Percentiles rank a stretch among this genome's conserved stretches.
Conservation (phyloP, 768 basidiomycete species). For the Kwoniella bestiolae region DNA sequence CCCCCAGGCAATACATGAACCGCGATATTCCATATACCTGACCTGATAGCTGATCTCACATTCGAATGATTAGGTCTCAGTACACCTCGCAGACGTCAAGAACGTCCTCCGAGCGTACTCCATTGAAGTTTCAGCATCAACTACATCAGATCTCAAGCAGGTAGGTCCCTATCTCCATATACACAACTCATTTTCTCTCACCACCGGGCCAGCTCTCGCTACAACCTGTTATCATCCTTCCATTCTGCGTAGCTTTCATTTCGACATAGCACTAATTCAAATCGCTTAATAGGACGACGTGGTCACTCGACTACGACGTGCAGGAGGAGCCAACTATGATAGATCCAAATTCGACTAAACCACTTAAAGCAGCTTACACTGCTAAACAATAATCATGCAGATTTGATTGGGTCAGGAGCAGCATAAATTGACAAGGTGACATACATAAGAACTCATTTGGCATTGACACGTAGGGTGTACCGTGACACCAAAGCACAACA, state of each 20-base stretch:
- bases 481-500: too few relatives aligned
- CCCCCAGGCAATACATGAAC: too few relatives aligned
- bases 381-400: neutral
- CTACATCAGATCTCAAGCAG: conserved; percentile 78
- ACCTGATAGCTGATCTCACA: neutral
- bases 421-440: too few relatives aligned
- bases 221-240: too few relatives aligned
- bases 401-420: neutral
- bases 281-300: conserved; percentile 84
- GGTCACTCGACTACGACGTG: conserved; percentile 78
- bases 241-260: neutral
- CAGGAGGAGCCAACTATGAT: conserved; percentile 60
- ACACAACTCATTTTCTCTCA: too few relatives aligned
- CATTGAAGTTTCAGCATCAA: conserved; percentile 83
- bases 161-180: too few relatives aligned
- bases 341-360: conserved; percentile 50
- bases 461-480: too few relatives aligned
- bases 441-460: too few relatives aligned
- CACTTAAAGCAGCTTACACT: neutral
- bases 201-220: too few relatives aligned
- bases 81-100: conserved; percentile 89
- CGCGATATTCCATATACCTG: neutral
- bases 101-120: conserved; percentile 72
- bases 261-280: too few relatives aligned
- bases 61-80: conserved; percentile 72